phyloP scores from a whole-genome alignment of 495 filamentous ascomycete genomes.

The Tuber magnatum region DNA sequence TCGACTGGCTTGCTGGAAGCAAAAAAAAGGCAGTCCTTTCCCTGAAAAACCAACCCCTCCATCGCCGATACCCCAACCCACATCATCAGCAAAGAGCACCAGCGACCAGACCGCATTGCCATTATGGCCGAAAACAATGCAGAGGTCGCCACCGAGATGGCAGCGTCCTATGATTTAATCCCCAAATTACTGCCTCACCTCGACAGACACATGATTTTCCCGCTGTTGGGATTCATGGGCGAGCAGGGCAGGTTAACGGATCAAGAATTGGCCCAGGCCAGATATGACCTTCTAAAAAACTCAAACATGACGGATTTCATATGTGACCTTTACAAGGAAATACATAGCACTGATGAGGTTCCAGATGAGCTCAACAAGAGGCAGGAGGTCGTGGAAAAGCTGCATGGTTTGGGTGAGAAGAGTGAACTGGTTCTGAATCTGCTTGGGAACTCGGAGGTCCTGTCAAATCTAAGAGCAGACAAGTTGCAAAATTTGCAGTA shows the following conservation, averaged over 20 bases:
- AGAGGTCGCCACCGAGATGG: conserved; percentile 52
- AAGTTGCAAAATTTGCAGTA: conserved; percentile 96
- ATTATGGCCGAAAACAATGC: conserved; percentile 58
- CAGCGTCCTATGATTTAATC: conserved; percentile 65
- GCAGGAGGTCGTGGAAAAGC: conserved; percentile 73
- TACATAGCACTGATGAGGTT: conserved; percentile 68
- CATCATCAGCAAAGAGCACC: conserved; percentile 33
- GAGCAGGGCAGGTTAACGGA: conserved; percentile 54
- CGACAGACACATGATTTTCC: conserved; percentile 92
- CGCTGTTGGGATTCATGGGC: conserved; percentile 74
- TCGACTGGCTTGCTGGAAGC: neutral
- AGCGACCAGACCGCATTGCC: conserved; percentile 44
- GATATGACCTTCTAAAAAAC: conserved; percentile 84
- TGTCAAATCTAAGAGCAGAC: conserved; percentile 80
- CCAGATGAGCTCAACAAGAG: conserved; percentile 80
- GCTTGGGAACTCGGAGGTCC: conserved; percentile 75
- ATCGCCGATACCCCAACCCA: conserved; percentile 9
- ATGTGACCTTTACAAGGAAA: conserved; percentile 74
- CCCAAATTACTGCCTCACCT: conserved; percentile 85
- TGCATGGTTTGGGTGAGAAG: conserved; percentile 74
- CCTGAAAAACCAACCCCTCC: conserved; percentile 26
- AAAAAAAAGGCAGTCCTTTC: conserved; percentile 37
- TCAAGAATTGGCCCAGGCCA: conserved; percentile 66
- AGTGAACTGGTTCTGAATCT: conserved; percentile 77
- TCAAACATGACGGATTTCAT: conserved; percentile 99